phyloP scores from a whole-genome alignment of 345 rosid species.

The Arabidopsis suecica region DNA sequence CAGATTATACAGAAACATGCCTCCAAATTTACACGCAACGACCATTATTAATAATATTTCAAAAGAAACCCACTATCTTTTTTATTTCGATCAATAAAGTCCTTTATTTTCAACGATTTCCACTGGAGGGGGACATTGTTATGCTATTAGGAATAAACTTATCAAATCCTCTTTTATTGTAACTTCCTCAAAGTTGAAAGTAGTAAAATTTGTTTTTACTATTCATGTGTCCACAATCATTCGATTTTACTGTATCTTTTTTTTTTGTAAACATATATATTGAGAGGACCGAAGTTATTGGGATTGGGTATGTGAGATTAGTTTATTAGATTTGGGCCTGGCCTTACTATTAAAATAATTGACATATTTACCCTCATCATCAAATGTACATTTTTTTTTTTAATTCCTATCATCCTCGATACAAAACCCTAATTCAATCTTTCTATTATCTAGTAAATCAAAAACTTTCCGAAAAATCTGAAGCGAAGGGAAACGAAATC shows the following conservation, averaged over 20 bases:
- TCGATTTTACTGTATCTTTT: no score
- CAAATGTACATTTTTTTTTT: not conserved
- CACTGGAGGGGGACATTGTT: not conserved
- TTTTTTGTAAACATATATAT: no score
- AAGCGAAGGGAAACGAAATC: not conserved
- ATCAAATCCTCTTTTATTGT: not conserved
- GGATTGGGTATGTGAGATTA: constrained; percentile 5
- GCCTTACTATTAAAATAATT: constrained; percentile 1
- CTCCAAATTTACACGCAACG: constrained; percentile 10
- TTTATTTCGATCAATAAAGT: not conserved
- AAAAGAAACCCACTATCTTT: not conserved
- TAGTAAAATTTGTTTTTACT: not conserved
- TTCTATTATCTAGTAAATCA: not conserved
- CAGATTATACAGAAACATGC: constrained; percentile 34
- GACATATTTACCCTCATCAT: not conserved
- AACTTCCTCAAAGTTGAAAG: not conserved
- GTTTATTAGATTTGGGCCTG: constrained; percentile 31
- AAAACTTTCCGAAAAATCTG: not conserved
- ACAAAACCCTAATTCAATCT: constrained; percentile 25
- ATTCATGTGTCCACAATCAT: not conserved
- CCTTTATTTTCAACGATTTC: not conserved
- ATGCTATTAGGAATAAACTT: not conserved
- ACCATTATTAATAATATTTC: constrained; percentile 2
- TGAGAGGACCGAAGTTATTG: not conserved
- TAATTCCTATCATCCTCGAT: not conserved